These are phyloP conservation scores for Pythium aquatile DNA, from an alignment of 352 stramenopile genomes.

Conservation along the genomic window DNA sequence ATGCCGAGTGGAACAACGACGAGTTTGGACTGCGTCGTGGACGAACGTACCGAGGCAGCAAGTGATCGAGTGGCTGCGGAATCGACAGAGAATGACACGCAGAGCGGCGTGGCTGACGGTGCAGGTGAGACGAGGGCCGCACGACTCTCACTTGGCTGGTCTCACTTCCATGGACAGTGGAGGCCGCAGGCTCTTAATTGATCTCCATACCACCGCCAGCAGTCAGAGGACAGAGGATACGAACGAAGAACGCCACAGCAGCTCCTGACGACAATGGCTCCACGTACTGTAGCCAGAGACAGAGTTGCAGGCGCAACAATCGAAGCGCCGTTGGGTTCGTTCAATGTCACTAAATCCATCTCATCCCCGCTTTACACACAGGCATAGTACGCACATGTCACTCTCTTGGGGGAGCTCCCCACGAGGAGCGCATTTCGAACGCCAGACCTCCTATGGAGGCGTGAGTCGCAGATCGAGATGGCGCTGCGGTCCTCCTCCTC, in stretches of 20 bases:
- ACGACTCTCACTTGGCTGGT: not conserved
- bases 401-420: slow-evolving; percentile 15
- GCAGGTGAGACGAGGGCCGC: not conserved
- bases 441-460: not conserved
- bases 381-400: not conserved
- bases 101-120: not conserved
- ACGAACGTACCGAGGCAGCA: slow-evolving; percentile 59
- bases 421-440: not conserved
- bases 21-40: slow-evolving; percentile 77
- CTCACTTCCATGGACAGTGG: not conserved
- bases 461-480: not conserved
- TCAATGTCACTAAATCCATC: slow-evolving; percentile 9
- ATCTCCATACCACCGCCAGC: not conserved
- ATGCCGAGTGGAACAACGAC: slow-evolving; percentile 82
- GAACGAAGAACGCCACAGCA: not conserved
- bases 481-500: slow-evolving; percentile 5
- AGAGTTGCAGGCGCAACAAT: not conserved
- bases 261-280: not conserved
- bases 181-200: not conserved
- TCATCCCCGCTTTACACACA: not conserved
- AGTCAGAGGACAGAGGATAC: not conserved
- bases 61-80: slow-evolving; percentile 33
- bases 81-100: not conserved
- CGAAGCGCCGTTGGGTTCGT: not conserved
- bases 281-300: not conserved